These are phyloP conservation scores for Solanum hybrid DNA, from an alignment of 305 asterid genomes.

Conservation along the genomic window DNA sequence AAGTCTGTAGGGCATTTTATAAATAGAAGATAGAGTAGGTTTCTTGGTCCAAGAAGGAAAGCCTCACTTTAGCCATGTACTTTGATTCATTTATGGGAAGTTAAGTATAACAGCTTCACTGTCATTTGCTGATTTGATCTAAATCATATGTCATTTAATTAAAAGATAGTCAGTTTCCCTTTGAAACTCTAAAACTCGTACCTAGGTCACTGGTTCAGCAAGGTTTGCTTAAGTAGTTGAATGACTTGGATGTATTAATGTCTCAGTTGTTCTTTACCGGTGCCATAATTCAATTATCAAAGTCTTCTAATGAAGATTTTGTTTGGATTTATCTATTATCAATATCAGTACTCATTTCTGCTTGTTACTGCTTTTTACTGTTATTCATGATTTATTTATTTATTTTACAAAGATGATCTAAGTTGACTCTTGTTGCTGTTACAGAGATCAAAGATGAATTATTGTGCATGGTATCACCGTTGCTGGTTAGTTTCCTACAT, in stretches of 20 bases:
- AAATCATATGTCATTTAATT: background rate
- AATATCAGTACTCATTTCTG: background rate
- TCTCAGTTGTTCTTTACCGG: background rate
- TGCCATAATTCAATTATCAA: background rate
- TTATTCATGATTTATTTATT: background rate
- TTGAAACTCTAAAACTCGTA: background rate
- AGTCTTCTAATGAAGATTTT: background rate
- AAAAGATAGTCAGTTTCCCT: background rate
- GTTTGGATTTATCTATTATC: background rate
- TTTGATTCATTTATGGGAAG: background rate
- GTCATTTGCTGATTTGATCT: background rate
- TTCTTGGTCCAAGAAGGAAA: background rate
- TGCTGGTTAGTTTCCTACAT: constrained; percentile 91
- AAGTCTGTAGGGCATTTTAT: background rate
- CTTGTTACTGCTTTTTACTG: background rate
- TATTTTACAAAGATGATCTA: background rate
- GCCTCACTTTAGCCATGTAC: background rate
- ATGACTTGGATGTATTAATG: background rate
- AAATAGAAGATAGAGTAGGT: background rate
- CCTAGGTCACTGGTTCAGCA: background rate
- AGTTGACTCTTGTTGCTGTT: constrained; percentile 10
- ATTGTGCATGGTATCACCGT: constrained; percentile 94
- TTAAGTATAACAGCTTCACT: background rate
- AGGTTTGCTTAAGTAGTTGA: background rate
- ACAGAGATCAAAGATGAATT: constrained; percentile 89